Base-by-base conservation (phyloP, 305 asterid genomes). In the Fraxinus sp. region DNA sequence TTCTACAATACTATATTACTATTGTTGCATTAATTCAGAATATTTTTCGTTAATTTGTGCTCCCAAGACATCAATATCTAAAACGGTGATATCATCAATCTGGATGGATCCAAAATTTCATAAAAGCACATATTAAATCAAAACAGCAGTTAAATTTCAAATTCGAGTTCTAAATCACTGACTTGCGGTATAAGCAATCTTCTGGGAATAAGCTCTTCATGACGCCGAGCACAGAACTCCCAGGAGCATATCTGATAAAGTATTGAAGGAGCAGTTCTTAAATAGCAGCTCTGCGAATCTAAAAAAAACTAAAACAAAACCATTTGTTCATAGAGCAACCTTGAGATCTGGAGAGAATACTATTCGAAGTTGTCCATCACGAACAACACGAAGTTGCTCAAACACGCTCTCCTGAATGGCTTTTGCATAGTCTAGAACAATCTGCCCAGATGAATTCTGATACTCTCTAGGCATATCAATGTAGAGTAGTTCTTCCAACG, bases 181-280 rank as follows among this genome's bases (percentile, higher is more conserved):
- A 91, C 94, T 91, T 88, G 94, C 64, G 92, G 90, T 28, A 79
- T 84, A 52, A 87, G 80, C 80, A 86, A 82, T 84, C 81, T 84
- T 81, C 91, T 82, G 52, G 85, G 83, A 36, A 91, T 87, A 82
- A 86, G 86, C 80, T 89, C 91, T 46, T 88, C 88, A 16, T 89
- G 94, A 41, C 82, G 85, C 49, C 88, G 85, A 66, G 89, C 88
- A 76, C 94, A 91, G 71, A 91, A 91, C 80, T 91, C 93, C 93
- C 93, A 91, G 9, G 87, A 85, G 86, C 87, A 80, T 33, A 91
- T 88, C 91, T 91, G 79, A 26, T 33, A 84, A 46, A 55, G 36
- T 73, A 26, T 46, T 36, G 59, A 68, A 37, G 39, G 52, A 77
- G 52, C 5, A 3, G 7, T 4, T 11, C 28, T 33, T 32, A 76